Evolutionary conservation across 108 stramenopile genomes (phyloP).

Genomic region (Skeletonema grethae): DNA sequence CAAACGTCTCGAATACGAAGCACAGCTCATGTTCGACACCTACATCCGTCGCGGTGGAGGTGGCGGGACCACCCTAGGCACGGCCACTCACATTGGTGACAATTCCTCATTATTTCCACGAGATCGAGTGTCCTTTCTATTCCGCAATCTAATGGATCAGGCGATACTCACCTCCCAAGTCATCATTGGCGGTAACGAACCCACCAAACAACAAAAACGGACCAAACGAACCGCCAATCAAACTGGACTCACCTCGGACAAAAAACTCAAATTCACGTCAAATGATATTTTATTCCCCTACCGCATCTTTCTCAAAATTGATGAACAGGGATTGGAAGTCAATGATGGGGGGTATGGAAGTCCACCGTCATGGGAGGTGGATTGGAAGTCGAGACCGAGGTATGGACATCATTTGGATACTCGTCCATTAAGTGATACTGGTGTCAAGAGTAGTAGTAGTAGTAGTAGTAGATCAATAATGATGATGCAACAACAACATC

Average conservation of each 20-base stretch:
- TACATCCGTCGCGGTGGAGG: background rate
- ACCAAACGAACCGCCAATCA: conserved; percentile 31
- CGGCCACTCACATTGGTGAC: background rate
- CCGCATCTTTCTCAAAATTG: conserved; percentile 41
- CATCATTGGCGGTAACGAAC: conserved; percentile 5
- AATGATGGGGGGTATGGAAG: conserved; percentile 23
- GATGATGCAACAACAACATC: background rate
- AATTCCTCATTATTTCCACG: conserved; percentile 14
- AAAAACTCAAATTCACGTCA: conserved; percentile 26
- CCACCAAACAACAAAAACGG: background rate
- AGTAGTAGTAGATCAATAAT: too few species aligned
- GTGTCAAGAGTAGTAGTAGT: background rate
- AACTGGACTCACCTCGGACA: conserved; percentile 27
- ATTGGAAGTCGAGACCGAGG: conserved; percentile 43
- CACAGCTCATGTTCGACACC: conserved; percentile 15
- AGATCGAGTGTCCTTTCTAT: conserved; percentile 35
- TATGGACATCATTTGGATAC: conserved; percentile 43
- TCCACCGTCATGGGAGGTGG: conserved; percentile 12
- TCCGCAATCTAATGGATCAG: conserved; percentile 37
- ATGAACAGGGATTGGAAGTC: conserved; percentile 25
- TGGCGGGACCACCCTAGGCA: background rate
- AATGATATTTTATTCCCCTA: conserved; percentile 43
- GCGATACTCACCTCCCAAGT: conserved; percentile 25
- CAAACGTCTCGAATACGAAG: conserved; percentile 32
- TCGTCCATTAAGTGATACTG: background rate